These are phyloP conservation scores for Citropsis articulata DNA, from an alignment of 345 rosid species.

Conservation along the genomic window DNA sequence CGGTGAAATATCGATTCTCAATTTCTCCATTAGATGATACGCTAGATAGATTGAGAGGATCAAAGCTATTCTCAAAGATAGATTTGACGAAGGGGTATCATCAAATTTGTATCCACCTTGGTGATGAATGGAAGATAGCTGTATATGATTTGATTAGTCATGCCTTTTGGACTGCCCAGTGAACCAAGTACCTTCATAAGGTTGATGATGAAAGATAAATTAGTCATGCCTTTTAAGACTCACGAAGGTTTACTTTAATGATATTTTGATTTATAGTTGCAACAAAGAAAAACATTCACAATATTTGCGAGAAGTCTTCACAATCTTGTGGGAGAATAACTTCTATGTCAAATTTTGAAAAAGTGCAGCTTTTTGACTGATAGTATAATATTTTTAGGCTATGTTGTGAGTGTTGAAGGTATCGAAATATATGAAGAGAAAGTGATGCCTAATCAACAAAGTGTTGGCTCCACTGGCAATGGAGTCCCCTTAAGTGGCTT, in stretches of 20 bases:
- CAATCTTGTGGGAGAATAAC: neutral
- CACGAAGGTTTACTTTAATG: neutral
- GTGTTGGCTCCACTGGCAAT: no score
- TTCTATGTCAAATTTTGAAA: neutral
- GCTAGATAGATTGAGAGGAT: neutral
- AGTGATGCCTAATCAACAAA: no score
- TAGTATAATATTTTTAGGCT: no score
- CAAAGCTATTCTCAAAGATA: neutral
- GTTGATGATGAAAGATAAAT: neutral
- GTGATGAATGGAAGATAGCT: neutral
- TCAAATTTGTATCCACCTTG: neutral
- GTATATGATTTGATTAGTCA: neutral
- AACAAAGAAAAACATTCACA: neutral
- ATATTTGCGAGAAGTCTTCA: neutral
- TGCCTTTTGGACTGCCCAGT: neutral
- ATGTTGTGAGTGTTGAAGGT: neutral
- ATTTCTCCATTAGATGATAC: neutral
- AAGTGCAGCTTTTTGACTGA: neutral
- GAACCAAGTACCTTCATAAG: neutral
- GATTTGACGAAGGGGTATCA: neutral
- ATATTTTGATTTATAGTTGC: neutral
- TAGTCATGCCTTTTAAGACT: neutral
- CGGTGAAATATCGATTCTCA: neutral
- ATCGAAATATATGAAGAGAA: no score
- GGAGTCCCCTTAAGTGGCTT: no score